Evolutionary conservation across 108 stramenopile genomes (phyloP), one percentile per base, ranked within the genome.

Genomic region (Skeletonema potamos): DNA sequence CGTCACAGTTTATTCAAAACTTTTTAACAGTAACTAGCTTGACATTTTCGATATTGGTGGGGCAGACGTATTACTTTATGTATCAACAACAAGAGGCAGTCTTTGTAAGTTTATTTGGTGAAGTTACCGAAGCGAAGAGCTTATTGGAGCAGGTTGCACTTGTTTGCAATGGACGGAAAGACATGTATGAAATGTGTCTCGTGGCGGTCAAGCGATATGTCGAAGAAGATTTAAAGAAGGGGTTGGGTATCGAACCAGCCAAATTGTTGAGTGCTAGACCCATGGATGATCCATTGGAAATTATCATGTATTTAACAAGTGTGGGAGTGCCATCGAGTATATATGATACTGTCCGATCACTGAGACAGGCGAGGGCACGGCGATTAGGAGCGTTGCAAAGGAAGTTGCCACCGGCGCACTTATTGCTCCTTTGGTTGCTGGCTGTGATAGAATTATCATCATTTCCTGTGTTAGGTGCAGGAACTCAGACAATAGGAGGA

Each of bases 61-160:
- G 95, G 67, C 89, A 96, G 61, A 93, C 91, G 27, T 96, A 91
- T 68, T 92, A 89, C 74, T 92, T 95, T 66, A 87, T 91, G 86
- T 92, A 93, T 64, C 87, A 91, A 54, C 91, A 92, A 67, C 89
- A 92, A 73, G 95, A 96, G 79, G 80, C 83, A 0, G 85, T 92
- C 15, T 96, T 88, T 63, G 85, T 84, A 64, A 86, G 87, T 27
- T 74, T 96, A 10, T 96, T 93, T 44, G 77, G 83, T 20, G 95
- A 96, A 83, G 95, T 96, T 6, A 92, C 95, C 15, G 92, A 94
- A 78, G 92, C 95, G 15, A 96, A 94, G 64, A 85, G 83, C 37
- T 70, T 96, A 24, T 58, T 94, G 76, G 95, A 96, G 68, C 95
- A 96, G 77, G 89, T 92, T 0, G 89, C 95, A 0, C 70, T 96